These are phyloP conservation scores for Juncus effusus DNA, from an alignment of 176 grass and related monocot species.

Conservation along the genomic window DNA sequence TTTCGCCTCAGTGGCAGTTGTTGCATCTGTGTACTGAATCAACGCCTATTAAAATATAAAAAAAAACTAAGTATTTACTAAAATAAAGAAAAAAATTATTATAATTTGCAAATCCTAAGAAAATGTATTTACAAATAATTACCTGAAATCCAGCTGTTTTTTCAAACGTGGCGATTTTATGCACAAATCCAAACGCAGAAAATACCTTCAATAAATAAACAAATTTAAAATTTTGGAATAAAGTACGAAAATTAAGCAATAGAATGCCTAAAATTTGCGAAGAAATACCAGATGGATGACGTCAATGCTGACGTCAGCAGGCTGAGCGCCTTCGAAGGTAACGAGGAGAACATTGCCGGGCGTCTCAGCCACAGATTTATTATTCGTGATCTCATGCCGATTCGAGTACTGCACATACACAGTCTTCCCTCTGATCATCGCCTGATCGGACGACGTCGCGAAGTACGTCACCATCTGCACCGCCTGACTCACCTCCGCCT, in stretches of 20 bases:
- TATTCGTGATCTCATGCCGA: constrained; percentile 91
- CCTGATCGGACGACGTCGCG: constrained; percentile 76
- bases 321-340: constrained; percentile 77
- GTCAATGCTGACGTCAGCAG: constrained; percentile 89
- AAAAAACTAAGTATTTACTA: neutral
- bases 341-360: constrained; percentile 87
- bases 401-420: constrained; percentile 97
- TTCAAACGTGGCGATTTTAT: constrained; percentile 99
- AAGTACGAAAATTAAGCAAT: neutral
- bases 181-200: constrained; percentile 95
- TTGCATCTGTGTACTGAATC: constrained; percentile 88
- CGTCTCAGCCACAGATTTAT: constrained; percentile 69
- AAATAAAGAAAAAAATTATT: neutral
- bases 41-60: constrained; percentile 57
- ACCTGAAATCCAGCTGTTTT: constrained; percentile 99
- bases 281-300: constrained; percentile 81
- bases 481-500: constrained; percentile 91
- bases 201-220: constrained; percentile 50
- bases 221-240: neutral
- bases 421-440: constrained; percentile 94
- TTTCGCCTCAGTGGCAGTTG: constrained; percentile 82
- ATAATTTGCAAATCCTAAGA: neutral
- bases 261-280: neutral
- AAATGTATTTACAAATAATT: constrained; percentile 6
- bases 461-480: constrained; percentile 97